phyloP scores from a whole-genome alignment of 257 asterid genomes.

The Leonotis leonurus region DNA sequence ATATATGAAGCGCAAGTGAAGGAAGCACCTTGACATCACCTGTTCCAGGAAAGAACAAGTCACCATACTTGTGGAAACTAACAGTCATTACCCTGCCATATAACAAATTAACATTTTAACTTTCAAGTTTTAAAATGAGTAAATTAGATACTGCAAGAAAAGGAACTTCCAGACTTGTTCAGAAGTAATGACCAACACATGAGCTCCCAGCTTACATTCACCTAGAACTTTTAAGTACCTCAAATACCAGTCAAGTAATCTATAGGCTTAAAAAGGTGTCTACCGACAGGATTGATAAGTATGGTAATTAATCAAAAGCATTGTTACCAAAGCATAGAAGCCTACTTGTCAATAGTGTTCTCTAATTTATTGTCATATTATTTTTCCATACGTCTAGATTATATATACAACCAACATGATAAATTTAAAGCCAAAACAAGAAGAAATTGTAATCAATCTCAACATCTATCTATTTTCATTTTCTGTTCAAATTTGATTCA shows the following conservation, averaged over 20 bases:
- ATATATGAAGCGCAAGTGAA: conserved; percentile 10
- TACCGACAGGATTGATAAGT: not conserved
- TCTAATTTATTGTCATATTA: not conserved
- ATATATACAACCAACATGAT: not conserved
- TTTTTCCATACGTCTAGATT: not conserved
- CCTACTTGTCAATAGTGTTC: not conserved
- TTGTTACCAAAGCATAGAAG: not conserved
- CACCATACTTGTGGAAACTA: conserved; percentile 98
- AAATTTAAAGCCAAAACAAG: not conserved
- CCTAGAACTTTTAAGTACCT: not conserved
- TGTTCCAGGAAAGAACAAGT: conserved; percentile 93
- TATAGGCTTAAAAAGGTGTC: not conserved
- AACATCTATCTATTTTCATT: not conserved
- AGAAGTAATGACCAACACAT: not conserved
- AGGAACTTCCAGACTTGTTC: not conserved
- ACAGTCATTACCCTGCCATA: conserved; percentile 96
- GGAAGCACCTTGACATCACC: conserved; percentile 91
- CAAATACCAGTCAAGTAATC: not conserved
- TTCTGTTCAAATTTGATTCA: not conserved
- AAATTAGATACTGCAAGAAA: not conserved
- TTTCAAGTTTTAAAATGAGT: not conserved
- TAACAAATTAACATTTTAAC: conserved; percentile 17
- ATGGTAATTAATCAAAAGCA: not conserved
- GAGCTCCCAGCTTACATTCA: not conserved
- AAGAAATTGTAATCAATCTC: not conserved